Base-by-base conservation (phyloP, 495 filamentous ascomycete genomes). In the Pseudoneurospora amorphoporcata region DNA sequence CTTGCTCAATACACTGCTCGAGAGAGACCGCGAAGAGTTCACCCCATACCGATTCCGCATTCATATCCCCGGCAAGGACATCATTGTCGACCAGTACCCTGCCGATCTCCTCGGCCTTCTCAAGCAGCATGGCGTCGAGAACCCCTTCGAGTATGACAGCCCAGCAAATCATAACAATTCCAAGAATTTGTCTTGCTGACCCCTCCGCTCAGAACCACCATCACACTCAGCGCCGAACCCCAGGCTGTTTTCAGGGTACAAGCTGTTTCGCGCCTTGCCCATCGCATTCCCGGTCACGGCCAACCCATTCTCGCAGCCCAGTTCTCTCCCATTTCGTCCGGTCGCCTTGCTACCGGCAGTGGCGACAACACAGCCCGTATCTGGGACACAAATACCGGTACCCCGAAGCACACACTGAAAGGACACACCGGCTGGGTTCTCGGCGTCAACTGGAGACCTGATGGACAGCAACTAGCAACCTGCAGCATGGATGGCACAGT, bases 311-410 rank as follows among this genome's bases (percentile, higher is more conserved):
- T 99, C 7, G 88, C 92, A 17, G 92, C 91, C 10, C 89, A 93
- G 45, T 99, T 98, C 82, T 96, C 94, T 0, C 96, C 96, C 0
- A 86, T 87, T 35, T 90, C 87, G 4, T 95, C 93, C 3, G 89
- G 91, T 8, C 88, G 90, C 71, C 88, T 99, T 83, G 93, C 94
- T 0, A 95, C 92, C 8, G 96, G 94, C 0, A 93, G 91, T 73
- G 96, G 96, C 42, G 96, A 99, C 76, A 89, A 89, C 40, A 98
- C 96, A 8, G 96, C 95, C 8, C 85, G 96, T 68, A 89, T 99
- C 83, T 98, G 93, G 92, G 95, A 99, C 76, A 96, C 93, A 70
- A 92, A 98, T 77, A 98, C 93, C 0, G 94, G 94, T 61, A 98
- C 95, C 1, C 94, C 96, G 0, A 83, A 93, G 70, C 87, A 92